Evolutionary conservation across 345 rosid genomes (phyloP), one percentile per base, ranked within the genome.

Genomic region (Eucalyptus pauciflora): DNA sequence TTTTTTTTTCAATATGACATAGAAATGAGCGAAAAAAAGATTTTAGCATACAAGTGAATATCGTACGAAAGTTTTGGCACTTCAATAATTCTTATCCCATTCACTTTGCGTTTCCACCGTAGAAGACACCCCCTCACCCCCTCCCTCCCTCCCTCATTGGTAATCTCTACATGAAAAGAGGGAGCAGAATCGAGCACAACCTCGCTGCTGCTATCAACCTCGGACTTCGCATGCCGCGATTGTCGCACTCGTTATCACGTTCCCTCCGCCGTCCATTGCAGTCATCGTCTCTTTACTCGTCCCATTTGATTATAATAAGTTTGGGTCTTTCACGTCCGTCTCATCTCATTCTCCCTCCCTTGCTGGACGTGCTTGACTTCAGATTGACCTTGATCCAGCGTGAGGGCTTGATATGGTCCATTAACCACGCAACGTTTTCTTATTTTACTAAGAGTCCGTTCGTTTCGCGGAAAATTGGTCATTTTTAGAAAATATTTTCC

Each of bases 1-100:
- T 18, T 52, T 52, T 7, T 52, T 52, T 52, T 52, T 52, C 0
- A 4, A 52, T 3, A 2, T 52, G 9, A 0, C 4, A 52, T 0
- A 0, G 2, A 52, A 2, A 18, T 52, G 8, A 1, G 1, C 2
- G 4, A 5, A 52, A 18, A 51, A 51, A 51, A 3, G 7, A 6
- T 51, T 51, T 51, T 51, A 4, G 2, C 22, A 16, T 1, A 51
- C 3, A 51, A 51, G 1, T 51, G 1, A 51, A 3, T 52, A 52
- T 52, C 4, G 1, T 18, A 52, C 1, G 2, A 18, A 52, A 52
- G 10, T 52, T 52, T 52, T 52, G 22, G 9, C 2, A 18, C 56
- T 50, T 4, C 3, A 12, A 12, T 5, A 0, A 12, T 49, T 50
- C 24, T 52, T 52, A 18, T 3, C 1, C 56, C 56, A 52, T 52